These are phyloP conservation scores for Pistacia integerrima DNA, from an alignment of 345 rosid species.

Conservation along the genomic window DNA sequence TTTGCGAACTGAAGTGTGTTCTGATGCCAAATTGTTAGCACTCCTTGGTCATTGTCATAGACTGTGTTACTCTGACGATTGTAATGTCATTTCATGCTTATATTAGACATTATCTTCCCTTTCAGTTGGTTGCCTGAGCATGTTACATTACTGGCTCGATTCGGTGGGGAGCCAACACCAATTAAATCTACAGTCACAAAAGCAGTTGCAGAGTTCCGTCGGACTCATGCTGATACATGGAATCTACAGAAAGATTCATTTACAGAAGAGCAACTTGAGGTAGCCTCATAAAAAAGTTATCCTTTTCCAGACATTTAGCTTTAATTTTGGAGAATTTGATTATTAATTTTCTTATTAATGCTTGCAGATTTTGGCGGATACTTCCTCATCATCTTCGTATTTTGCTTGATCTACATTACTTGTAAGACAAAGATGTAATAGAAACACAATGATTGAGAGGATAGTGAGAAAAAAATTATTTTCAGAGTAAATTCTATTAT, in stretches of 20 bases:
- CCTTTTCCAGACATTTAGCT: not conserved
- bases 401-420: slow-evolving; percentile 63
- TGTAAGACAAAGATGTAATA: slow-evolving; percentile 17
- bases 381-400: slow-evolving; percentile 90
- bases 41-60: not conserved
- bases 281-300: slow-evolving; percentile 21
- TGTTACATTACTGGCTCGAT: slow-evolving; percentile 85
- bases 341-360: slow-evolving; percentile 7
- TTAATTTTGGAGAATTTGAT: slow-evolving; percentile 8
- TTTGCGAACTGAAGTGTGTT: not conserved
- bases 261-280: slow-evolving; percentile 98
- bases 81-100: not conserved
- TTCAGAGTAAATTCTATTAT: slow-evolving; percentile 10
- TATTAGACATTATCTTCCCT: not conserved
- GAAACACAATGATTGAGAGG: slow-evolving; percentile 21
- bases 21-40: not conserved
- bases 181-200: slow-evolving; percentile 92
- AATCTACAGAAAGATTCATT: slow-evolving; percentile 84
- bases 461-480: slow-evolving; percentile 19
- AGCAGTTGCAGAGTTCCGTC: slow-evolving; percentile 95
- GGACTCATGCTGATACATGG: slow-evolving; percentile 98
- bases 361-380: slow-evolving; percentile 92
- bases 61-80: not conserved
- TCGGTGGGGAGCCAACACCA: slow-evolving; percentile 79
- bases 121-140: slow-evolving; percentile 94